phyloP scores from a whole-genome alignment of 2,329 filamentous ascomycete genomes.

The Leptographium procerum region DNA sequence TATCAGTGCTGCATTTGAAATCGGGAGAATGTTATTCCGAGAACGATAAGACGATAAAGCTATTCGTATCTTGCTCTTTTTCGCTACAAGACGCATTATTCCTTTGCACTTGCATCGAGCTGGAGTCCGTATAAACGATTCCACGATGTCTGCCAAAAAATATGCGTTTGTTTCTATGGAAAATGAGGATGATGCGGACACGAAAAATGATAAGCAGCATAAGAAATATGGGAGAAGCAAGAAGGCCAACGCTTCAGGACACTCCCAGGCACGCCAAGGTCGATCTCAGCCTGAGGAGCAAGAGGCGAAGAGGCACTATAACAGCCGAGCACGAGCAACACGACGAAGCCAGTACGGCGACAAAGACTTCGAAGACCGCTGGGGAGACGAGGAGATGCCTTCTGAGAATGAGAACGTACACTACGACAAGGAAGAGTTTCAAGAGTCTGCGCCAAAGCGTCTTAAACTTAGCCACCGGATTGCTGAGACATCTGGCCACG shows the following conservation, averaged over 20 bases:
- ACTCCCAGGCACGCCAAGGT: constrained; percentile 15
- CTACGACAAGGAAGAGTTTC: constrained; percentile 46
- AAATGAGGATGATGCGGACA: constrained; percentile 44
- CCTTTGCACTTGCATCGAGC: too few relatives aligned
- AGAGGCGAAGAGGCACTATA: constrained; percentile 27
- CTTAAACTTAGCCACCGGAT: constrained; percentile 45
- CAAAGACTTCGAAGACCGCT: constrained; percentile 59
- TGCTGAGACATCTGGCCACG: constrained; percentile 13
- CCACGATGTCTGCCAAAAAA: constrained; percentile 35
- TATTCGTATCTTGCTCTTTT: too few relatives aligned
- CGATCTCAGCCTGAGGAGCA: constrained; percentile 14
- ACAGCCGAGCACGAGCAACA: constrained; percentile 24
- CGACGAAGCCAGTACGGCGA: constrained; percentile 21
- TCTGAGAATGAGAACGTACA: constrained; percentile 15
- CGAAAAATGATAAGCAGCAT: constrained; percentile 27
- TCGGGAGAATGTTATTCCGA: constrained; percentile 8
- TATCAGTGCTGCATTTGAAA: background rate
- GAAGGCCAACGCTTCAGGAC: constrained; percentile 14
- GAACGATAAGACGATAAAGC: constrained; percentile 11
- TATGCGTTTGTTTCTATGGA: constrained; percentile 60
- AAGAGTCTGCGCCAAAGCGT: constrained; percentile 60
- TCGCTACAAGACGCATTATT: too few relatives aligned
- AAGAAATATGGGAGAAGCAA: constrained; percentile 39
- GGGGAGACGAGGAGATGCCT: constrained; percentile 64
- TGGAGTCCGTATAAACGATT: background rate